Evolutionary conservation across 805 yeast genomes (phyloP), one percentile per base, ranked within the genome.

Genomic region (Lipomyces kockii): DNA sequence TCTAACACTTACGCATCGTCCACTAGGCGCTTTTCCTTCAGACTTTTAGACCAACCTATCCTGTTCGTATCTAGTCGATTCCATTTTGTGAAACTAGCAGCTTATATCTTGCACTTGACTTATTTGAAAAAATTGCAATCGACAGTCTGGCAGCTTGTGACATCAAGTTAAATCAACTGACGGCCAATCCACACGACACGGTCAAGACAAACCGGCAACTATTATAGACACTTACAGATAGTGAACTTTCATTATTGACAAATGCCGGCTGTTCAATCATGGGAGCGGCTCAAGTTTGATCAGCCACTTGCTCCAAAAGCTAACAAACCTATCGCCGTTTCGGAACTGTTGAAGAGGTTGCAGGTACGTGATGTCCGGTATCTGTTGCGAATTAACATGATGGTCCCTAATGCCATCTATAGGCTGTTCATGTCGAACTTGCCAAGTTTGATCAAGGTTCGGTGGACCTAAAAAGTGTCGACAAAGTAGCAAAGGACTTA

Each of bases 351-450:
- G 11, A 76, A 77, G 14, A 80, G 95, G 59, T 78, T 91, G 22
- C 85, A 84, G 72, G 78, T 79, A 66, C 14, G 80, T 12, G 52
- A 57, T 73, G 1, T 55, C 3, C 7, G 32, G 29, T 27, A 12
- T 12, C n/a, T 39, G 25, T 5, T 27, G 46, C n/a, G 49, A 29
- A 64, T 74, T 72, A 70, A 69, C 68, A 20, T 39, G 12, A 56
- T n/a, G 8, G 49, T 14, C 17, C 22, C 34, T 64, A 43, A 35
- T 27, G 17, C 8, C 34, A 54, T 12, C 20, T 35, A 2, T 60
- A 81, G 84, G 70, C 77, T 0, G 82, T 92, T 22, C 86, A 86
- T 61, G 87, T 86, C 58, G 92, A 90, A 74, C 82, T 92, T 11
- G 80, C 90, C 0, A 76, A 83, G 1, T 74, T 88, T 12, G 89